A percentile compares a stretch with the other conserved stretches of the same genome.
phyloP scores from a whole-genome alignment of 2,329 filamentous ascomycete species.

The Chaetomium sp. region DNA sequence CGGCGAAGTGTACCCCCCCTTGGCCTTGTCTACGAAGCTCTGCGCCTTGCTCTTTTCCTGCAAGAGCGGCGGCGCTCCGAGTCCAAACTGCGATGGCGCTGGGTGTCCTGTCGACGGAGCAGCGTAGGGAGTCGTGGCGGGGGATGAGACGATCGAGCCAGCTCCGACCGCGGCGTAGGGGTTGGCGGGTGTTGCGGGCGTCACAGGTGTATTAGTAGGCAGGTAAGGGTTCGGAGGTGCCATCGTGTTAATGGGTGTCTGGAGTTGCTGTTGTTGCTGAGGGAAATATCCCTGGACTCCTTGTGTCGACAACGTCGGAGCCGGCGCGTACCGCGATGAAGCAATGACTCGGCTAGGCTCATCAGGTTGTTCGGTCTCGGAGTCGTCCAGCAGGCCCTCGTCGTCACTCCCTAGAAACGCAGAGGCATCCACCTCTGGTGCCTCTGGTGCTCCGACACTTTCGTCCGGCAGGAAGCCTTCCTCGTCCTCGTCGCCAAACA shows the following conservation, averaged over 20 bases:
- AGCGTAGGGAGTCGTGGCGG: conserved; percentile 16
- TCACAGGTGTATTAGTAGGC: conserved; percentile 12
- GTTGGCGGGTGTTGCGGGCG: conserved; percentile 12
- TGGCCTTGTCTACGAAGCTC: conserved; percentile 86
- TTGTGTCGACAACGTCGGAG: conserved; percentile 5
- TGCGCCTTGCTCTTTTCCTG: conserved; percentile 55
- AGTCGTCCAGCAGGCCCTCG: conserved; percentile 76
- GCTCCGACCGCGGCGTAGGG: conserved; percentile 11
- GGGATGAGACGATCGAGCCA: conserved; percentile 14
- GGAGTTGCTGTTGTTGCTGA: conserved; percentile 30
- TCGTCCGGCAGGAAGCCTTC: conserved; percentile 58
- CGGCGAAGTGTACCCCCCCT: conserved; percentile 86
- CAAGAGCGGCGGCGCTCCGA: conserved; percentile 32
- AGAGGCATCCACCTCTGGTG: conserved; percentile 51
- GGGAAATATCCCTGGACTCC: conserved; percentile 24
- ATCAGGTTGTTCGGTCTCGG: conserved; percentile 36
- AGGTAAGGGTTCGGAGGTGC: conserved; percentile 24
- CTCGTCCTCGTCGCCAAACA: conserved; percentile 68
- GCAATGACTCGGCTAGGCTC: conserved; percentile 23
- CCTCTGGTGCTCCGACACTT: conserved; percentile 36
- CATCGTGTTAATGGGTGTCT: conserved; percentile 23
- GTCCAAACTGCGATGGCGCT: conserved; percentile 27
- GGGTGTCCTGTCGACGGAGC: conserved; percentile 24
- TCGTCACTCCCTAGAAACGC: conserved; percentile 76
- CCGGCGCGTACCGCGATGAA: conserved; percentile 16